Base-by-base conservation (phyloP, 306 rosid species). In the Crotalaria pallida region DNA sequence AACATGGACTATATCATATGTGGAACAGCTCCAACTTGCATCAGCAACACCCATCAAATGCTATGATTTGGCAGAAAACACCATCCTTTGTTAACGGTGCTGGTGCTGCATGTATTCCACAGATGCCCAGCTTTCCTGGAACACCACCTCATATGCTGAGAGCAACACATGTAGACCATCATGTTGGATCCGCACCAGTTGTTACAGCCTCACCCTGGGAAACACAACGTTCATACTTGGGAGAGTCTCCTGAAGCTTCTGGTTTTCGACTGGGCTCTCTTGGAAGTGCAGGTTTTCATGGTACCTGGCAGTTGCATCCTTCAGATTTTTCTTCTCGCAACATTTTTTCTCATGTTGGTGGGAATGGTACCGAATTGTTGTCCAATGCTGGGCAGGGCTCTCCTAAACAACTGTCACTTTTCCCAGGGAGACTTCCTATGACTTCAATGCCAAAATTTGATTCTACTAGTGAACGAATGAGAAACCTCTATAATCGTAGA, bases 141-240 rank as follows among this genome's bases (percentile, higher is more conserved):
- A 47, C 88, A 63, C 68, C 84, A 9, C 82, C 89, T 67, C 89
- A 84, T 69, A 76, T 86, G 71, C 82, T 88, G 72, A 82, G 75
- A 41, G 74, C 86, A 58, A 79, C 94, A 36, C 83, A 85, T 67
- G 44, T 85, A 26, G 84, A 79, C 23, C 91, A 81, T 52, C 96
- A 84, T 58, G 90, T 88, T 68, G 96, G 96, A 66, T 90, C 94
- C 47, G 96, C 96, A 40, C 96, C 96, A 0, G 87, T 82, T 56
- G 82, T 88, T 60, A 88, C 90, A 3, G 87, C 86, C 69, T 88
- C 94, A 10, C 85, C 83, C 6, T 90, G 96, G 96, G 94, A 88
- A 60, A 84, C 85, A 67, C 87, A 72, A 22, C 83, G 66, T 63
- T 75, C 88, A 64, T 90, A 74, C 86, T 68, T 79, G 76, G 85